phyloP scores from a whole-genome alignment of 1,284 basidiomycete species.

The Puccinia novopanici region DNA sequence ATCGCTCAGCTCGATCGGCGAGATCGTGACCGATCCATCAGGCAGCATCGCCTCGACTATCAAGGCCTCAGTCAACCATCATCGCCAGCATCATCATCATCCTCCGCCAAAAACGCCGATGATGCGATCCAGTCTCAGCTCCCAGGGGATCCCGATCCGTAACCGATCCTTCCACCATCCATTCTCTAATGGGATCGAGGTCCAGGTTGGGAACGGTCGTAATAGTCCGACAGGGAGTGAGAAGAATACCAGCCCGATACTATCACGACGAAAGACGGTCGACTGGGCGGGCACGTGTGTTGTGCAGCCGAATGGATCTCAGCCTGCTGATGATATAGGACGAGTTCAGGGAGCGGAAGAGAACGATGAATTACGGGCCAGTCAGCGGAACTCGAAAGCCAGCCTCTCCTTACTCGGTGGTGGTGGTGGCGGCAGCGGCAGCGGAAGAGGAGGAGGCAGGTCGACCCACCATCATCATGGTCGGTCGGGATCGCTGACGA shows the following conservation, averaged over 20 bases:
- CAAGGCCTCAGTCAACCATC: background rate
- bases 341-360: background rate
- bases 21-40: slow-evolving; percentile 42
- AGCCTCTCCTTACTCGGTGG: slow-evolving; percentile 2
- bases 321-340: background rate
- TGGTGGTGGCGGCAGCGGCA: background rate
- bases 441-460: background rate
- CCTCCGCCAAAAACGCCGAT: background rate
- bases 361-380: background rate
- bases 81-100: background rate
- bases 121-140: slow-evolving; percentile 21
- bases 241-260: slow-evolving; percentile 7
- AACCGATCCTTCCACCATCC: slow-evolving; percentile 31
- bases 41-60: background rate
- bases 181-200: slow-evolving; percentile 28
- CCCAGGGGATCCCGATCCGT: slow-evolving; percentile 17
- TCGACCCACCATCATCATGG: background rate
- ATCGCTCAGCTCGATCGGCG: slow-evolving; percentile 51
- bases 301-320: background rate
- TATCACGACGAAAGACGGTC: slow-evolving; percentile 38
- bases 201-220: background rate
- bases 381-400: background rate
- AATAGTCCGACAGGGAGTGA: background rate
- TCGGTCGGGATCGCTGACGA: slow-evolving; percentile 19
- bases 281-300: slow-evolving; percentile 27